phyloP scores from a whole-genome alignment of 2,329 filamentous ascomycete species.

The Colletotrichum scovillei region DNA sequence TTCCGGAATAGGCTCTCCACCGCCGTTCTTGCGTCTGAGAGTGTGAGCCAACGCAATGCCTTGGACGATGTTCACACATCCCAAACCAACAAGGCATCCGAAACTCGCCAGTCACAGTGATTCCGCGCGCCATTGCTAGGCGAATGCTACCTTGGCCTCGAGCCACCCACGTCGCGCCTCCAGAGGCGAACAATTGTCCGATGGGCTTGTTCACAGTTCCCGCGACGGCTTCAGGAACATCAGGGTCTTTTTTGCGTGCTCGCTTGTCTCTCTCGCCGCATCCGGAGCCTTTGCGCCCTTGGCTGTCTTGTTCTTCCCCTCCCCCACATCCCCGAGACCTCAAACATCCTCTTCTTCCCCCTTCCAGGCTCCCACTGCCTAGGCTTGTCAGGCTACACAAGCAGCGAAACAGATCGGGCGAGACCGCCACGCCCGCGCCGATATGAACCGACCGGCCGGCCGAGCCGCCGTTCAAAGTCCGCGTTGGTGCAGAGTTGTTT shows the following conservation, averaged over 20 bases:
- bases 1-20: not conserved
- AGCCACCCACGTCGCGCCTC: not conserved
- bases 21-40: not conserved
- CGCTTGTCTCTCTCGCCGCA: not conserved
- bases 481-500: not conserved
- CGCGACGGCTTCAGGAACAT: not conserved
- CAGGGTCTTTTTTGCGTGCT: not conserved
- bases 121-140: not conserved
- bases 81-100: slow-evolving; percentile 9
- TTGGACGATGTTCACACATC: slow-evolving; percentile 4
- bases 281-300: not conserved
- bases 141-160: not conserved
- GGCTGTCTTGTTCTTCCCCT: not conserved
- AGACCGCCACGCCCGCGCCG: slow-evolving; percentile 11
- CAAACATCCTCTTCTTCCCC: not conserved
- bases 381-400: not conserved
- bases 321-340: not conserved
- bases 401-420: slow-evolving; percentile 6
- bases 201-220: not conserved
- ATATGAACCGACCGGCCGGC: not conserved
- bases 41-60: slow-evolving; percentile 4
- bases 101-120: slow-evolving; percentile 5
- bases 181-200: slow-evolving; percentile 1
- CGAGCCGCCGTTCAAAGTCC: not conserved
- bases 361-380: too few relatives aligned